A percentile compares a stretch with the other conserved stretches of the same genome.
phyloP scores from a whole-genome alignment of 345 rosid genomes.

The Gossypium arboreum region DNA sequence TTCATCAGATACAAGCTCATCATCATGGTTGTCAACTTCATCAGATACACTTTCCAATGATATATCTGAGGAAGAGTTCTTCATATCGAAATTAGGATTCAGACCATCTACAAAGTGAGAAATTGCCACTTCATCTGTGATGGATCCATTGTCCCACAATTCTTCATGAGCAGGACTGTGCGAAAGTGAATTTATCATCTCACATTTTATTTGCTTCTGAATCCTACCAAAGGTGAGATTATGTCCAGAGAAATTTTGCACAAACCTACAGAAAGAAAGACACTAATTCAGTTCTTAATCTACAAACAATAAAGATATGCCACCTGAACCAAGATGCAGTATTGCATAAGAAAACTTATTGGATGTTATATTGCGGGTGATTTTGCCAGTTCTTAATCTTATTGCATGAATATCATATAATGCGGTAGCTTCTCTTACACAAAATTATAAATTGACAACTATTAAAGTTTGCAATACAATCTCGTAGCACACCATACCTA shows the following conservation, averaged over 20 bases:
- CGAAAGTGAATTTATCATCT: constrained; percentile 32
- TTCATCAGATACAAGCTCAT: constrained; percentile 21
- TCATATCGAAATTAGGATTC: constrained; percentile 13
- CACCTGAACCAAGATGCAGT: not conserved
- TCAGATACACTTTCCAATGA: constrained; percentile 15
- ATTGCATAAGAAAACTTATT: not conserved
- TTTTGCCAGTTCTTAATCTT: not conserved
- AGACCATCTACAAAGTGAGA: constrained; percentile 18
- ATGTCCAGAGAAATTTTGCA: constrained; percentile 46
- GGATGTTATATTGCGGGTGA: not conserved
- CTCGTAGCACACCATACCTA: constrained; percentile 41
- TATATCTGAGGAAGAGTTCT: constrained; percentile 18
- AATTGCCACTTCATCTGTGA: constrained; percentile 21
- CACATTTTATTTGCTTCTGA: constrained; percentile 69
- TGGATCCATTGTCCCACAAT: constrained; percentile 19
- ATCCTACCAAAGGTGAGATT: constrained; percentile 63
- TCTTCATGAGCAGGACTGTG: constrained; percentile 26
- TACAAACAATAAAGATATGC: constrained; percentile 3
- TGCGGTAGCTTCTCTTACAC: not conserved
- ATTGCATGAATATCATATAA: not conserved
- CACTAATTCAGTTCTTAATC: not conserved
- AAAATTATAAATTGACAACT: not conserved
- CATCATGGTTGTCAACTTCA: constrained; percentile 22
- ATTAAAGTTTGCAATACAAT: not conserved
- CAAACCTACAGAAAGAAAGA: constrained; percentile 50